Percentiles rank a stretch among this genome's conserved stretches.
phyloP scores from a whole-genome alignment of 495 filamentous ascomycete genomes.

The Acidiella bohemica region DNA sequence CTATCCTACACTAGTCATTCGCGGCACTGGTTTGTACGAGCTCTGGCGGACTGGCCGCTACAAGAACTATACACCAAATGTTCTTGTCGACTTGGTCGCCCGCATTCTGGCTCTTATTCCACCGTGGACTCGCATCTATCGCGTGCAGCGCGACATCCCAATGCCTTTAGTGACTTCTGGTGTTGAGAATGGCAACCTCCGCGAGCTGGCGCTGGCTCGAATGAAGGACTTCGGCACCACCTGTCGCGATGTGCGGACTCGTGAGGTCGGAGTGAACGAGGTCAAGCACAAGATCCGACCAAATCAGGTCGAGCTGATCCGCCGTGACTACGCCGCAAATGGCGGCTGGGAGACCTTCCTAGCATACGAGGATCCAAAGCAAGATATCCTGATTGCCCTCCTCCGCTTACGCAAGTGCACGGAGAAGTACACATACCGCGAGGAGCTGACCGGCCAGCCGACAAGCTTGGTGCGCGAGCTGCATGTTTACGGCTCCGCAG shows the following conservation, averaged over 20 bases:
- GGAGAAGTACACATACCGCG: conserved; percentile 74
- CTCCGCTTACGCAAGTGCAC: conserved; percentile 85
- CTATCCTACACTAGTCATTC: conserved; percentile 94
- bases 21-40: conserved; percentile 92
- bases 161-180: conserved; percentile 96
- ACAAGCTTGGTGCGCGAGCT: conserved; percentile 88
- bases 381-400: conserved; percentile 90
- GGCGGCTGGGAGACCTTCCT: conserved; percentile 97
- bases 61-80: conserved; percentile 97
- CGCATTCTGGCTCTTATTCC: conserved; percentile 88
- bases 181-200: conserved; percentile 93
- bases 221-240: conserved; percentile 99
- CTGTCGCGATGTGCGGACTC: conserved; percentile 92
- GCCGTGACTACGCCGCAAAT: conserved; percentile 87
- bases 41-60: conserved; percentile 93
- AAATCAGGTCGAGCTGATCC: conserved; percentile 91
- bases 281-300: conserved; percentile 97
- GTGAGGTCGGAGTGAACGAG: conserved; percentile 96
- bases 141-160: conserved; percentile 94
- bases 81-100: conserved; percentile 85
- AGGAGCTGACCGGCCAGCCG: conserved; percentile 70
- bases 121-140: conserved; percentile 97
- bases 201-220: conserved; percentile 77
- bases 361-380: conserved; percentile 95
- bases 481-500: conserved; percentile 91